These are phyloP conservation scores for Fusarium sp. DNA, from an alignment of 2,329 filamentous ascomycete genomes.

Conservation along the genomic window DNA sequence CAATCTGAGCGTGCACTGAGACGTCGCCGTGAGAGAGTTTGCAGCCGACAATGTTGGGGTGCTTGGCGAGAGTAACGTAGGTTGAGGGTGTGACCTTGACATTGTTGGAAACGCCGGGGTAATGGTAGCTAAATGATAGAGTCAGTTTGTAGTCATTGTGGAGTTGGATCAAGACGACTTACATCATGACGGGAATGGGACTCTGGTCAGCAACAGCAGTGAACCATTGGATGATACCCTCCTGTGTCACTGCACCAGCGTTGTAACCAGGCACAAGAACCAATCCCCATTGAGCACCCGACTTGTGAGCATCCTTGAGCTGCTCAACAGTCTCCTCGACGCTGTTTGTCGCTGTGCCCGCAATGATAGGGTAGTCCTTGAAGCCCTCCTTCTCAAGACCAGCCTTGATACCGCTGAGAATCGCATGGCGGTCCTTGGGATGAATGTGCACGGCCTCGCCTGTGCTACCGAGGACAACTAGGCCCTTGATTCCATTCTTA, in stretches of 20 bases:
- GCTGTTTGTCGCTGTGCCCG: constrained; percentile 73
- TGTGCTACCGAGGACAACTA: constrained; percentile 75
- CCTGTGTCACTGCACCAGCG: constrained; percentile 67
- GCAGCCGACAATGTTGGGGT: constrained; percentile 78
- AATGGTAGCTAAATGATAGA: constrained; percentile 66
- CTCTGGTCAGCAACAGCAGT: constrained; percentile 70
- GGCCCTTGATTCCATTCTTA: constrained; percentile 70
- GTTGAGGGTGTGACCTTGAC: constrained; percentile 71
- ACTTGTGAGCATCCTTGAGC: constrained; percentile 68
- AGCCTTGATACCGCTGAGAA: constrained; percentile 69
- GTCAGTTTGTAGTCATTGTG: neutral
- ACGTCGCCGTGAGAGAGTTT: constrained; percentile 79
- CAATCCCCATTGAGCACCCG: constrained; percentile 72
- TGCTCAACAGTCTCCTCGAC: constrained; percentile 73
- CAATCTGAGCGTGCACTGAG: constrained; percentile 74
- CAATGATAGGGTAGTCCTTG: constrained; percentile 72
- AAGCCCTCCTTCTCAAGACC: constrained; percentile 70
- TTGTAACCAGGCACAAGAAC: constrained; percentile 74
- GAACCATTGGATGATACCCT: constrained; percentile 71
- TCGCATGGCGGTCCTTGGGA: constrained; percentile 67
- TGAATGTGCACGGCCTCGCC: constrained; percentile 76
- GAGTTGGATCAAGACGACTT: constrained; percentile 44
- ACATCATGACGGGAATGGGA: constrained; percentile 72
- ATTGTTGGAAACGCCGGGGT: constrained; percentile 77
- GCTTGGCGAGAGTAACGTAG: constrained; percentile 69